These are phyloP conservation scores for Fusarium sp. DNA, from an alignment of 2,329 filamentous ascomycete species.

Conservation along the genomic window DNA sequence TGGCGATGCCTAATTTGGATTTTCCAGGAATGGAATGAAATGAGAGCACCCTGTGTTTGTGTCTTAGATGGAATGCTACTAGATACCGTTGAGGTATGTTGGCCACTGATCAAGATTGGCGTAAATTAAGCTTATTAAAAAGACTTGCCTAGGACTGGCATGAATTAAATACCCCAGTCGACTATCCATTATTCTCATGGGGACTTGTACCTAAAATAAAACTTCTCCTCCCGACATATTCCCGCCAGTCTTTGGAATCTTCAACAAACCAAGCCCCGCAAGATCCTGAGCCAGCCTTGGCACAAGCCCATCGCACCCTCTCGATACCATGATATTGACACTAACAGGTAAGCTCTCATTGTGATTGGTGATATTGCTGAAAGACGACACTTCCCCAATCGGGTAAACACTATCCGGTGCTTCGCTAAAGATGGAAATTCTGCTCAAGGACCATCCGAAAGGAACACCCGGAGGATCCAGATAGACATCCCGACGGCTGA, in stretches of 20 bases:
- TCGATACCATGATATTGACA: background rate
- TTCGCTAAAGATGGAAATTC: background rate
- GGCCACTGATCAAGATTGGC: background rate
- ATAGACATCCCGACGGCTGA: background rate
- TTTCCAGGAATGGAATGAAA: accelerated
- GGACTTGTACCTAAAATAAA: background rate
- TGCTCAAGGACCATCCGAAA: background rate
- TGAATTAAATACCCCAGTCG: background rate
- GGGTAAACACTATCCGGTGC: background rate
- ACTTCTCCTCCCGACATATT: background rate
- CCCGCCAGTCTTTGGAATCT: background rate
- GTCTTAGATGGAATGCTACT: background rate
- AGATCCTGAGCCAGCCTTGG: background rate
- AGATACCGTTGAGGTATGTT: background rate
- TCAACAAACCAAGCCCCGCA: background rate
- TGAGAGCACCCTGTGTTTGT: background rate
- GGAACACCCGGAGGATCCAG: background rate
- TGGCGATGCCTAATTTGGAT: accelerated
- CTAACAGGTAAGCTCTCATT: background rate
- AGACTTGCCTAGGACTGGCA: background rate
- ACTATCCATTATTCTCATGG: too few species aligned
- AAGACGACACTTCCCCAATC: background rate
- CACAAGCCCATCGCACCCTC: background rate
- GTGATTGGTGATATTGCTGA: background rate
- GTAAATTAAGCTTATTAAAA: background rate